Percentiles rank a stretch among this genome's conserved stretches.
Evolutionary conservation across 2,329 filamentous ascomycete genomes (phyloP).

Genomic region (Talaromyces sp.): DNA sequence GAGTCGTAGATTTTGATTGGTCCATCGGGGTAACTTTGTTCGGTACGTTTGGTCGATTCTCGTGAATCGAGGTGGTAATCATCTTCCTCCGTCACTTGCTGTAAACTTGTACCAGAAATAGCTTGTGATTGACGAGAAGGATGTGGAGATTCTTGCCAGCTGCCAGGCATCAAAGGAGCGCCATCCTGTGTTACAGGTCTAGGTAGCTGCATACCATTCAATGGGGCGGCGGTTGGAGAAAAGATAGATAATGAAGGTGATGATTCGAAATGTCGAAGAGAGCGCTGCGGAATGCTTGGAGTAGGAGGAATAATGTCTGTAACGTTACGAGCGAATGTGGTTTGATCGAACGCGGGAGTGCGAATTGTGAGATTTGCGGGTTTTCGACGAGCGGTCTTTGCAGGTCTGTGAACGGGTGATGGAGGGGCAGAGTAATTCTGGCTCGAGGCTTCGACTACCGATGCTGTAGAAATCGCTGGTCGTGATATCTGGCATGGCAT

Average conservation of each 20-base stretch:
- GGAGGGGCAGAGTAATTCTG: slow-evolving; percentile 50
- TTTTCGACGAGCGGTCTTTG: slow-evolving; percentile 53
- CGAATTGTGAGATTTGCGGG: slow-evolving; percentile 60
- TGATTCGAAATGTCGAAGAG: slow-evolving; percentile 60
- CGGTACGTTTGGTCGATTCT: slow-evolving; percentile 60
- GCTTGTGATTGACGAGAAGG: slow-evolving; percentile 20
- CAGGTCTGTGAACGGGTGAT: slow-evolving; percentile 56
- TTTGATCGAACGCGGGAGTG: slow-evolving; percentile 51
- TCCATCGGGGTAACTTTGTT: slow-evolving; percentile 62
- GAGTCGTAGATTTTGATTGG: slow-evolving; percentile 63
- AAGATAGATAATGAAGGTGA: slow-evolving; percentile 57
- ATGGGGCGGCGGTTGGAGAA: slow-evolving; percentile 49
- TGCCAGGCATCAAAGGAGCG: slow-evolving; percentile 26
- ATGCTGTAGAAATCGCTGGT: slow-evolving; percentile 49
- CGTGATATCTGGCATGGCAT: slow-evolving; percentile 50
- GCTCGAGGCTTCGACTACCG: slow-evolving; percentile 43
- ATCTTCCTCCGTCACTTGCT: slow-evolving; percentile 52
- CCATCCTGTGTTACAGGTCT: slow-evolving; percentile 34
- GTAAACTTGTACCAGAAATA: slow-evolving; percentile 23
- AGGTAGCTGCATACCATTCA: slow-evolving; percentile 52
- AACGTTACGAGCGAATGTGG: slow-evolving; percentile 44
- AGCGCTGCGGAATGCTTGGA: slow-evolving; percentile 43
- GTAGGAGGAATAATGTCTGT: slow-evolving; percentile 57
- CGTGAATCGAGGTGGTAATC: slow-evolving; percentile 45
- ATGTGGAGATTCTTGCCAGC: slow-evolving; percentile 31